Evolutionary conservation across 805 yeast genomes (phyloP).

Genomic region (Yarrowia bubula): DNA sequence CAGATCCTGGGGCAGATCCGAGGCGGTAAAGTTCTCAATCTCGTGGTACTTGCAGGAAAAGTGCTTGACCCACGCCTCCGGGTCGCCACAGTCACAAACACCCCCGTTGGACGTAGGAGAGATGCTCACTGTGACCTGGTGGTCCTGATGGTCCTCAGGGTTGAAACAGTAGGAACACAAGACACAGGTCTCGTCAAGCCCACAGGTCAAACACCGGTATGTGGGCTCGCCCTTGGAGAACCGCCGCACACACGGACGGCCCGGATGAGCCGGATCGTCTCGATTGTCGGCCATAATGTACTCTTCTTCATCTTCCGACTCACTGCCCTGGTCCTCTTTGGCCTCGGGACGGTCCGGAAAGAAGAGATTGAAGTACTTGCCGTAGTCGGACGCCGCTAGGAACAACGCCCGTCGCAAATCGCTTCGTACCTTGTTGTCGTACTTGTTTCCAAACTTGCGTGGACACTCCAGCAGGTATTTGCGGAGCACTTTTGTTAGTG

Average conservation of each 20-base stretch:
- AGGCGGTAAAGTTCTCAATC: constrained; percentile 36
- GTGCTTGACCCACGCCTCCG: constrained; percentile 69
- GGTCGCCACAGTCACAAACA: constrained; percentile 86
- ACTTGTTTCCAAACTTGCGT: constrained; percentile 34
- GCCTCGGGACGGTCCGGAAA: constrained; percentile 39
- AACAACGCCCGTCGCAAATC: constrained; percentile 46
- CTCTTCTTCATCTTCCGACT: constrained; percentile 35
- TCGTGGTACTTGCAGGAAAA: constrained; percentile 50
- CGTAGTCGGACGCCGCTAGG: constrained; percentile 45
- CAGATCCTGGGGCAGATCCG: constrained; percentile 48
- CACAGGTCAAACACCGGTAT: constrained; percentile 71
- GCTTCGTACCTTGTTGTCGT: constrained; percentile 33
- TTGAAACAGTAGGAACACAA: constrained; percentile 75
- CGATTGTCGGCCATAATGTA: constrained; percentile 28
- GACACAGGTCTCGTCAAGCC: constrained; percentile 80
- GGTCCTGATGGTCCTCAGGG: constrained; percentile 67
- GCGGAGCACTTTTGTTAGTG: constrained; percentile 29
- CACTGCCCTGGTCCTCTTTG: constrained; percentile 31
- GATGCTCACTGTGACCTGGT: constrained; percentile 62
- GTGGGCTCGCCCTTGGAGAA: constrained; percentile 79
- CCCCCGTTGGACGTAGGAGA: constrained; percentile 66
- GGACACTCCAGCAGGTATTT: constrained; percentile 38
- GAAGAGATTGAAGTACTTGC: constrained; percentile 43
- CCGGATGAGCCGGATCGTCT: constrained; percentile 49
- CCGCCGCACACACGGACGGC: constrained; percentile 70